Conservation (phyloP, 306 rosid genomes). For the Trifolium dubium region DNA sequence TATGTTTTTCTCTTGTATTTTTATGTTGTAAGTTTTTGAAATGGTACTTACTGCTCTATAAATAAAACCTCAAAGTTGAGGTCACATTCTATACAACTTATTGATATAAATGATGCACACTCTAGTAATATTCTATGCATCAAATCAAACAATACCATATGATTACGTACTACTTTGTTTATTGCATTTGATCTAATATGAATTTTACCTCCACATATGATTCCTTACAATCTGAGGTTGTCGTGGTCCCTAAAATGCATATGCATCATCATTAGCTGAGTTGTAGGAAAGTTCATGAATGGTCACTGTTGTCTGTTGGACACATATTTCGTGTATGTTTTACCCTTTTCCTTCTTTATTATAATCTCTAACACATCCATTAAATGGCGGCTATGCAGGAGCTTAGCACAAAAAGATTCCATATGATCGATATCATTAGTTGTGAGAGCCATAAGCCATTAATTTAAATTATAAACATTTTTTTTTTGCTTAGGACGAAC, state of each 20-base stretch:
- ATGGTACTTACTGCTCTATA: too few species aligned
- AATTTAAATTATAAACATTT: not conserved
- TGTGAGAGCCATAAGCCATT: not conserved
- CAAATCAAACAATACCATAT: too few species aligned
- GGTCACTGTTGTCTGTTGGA: conserved; percentile 5
- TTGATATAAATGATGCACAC: too few species aligned
- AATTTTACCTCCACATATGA: too few species aligned
- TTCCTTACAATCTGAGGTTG: not conserved
- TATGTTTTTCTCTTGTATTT: too few species aligned
- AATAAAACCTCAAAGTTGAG: too few species aligned
- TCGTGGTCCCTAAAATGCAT: not conserved
- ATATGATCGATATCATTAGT: not conserved
- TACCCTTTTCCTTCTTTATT: not conserved
- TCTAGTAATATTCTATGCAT: too few species aligned
- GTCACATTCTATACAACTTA: too few species aligned
- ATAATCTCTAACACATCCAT: not conserved
- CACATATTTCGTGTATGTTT: not conserved
- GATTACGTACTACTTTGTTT: too few species aligned
- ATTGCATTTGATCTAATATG: too few species aligned
- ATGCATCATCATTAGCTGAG: conserved; percentile 3
- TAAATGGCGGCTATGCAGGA: not conserved
- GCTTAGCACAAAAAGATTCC: not conserved
- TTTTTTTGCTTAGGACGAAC: not conserved
- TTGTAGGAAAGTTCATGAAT: conserved; percentile 24
- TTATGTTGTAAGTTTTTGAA: too few species aligned